phyloP scores from a whole-genome alignment of 129 eudicot species.

The Gnaphalium uliginosum region DNA sequence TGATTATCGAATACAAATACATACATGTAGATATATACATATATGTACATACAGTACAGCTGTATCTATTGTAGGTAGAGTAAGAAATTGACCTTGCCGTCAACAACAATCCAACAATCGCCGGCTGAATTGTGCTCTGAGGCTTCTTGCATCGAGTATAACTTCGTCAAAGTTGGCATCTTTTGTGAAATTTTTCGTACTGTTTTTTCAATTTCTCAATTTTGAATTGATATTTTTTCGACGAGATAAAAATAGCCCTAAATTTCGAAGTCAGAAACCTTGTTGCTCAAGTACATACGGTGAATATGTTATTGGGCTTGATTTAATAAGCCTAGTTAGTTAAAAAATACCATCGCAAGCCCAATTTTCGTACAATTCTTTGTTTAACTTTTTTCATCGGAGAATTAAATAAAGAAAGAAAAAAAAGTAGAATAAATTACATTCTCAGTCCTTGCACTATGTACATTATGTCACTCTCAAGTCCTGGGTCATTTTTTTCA shows the following conservation, averaged over 20 bases:
- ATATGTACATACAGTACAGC: slow-evolving; percentile 2
- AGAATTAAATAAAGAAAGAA: too few relatives aligned
- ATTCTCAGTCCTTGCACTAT: too few relatives aligned
- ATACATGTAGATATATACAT: slow-evolving; percentile 5
- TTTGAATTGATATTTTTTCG: neutral
- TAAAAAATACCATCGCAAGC: too few relatives aligned
- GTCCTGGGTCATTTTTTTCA: too few relatives aligned
- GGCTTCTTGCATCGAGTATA: slow-evolving; percentile 74
- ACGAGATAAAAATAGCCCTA: slow-evolving; percentile 15
- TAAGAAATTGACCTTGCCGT: slow-evolving; percentile 63
- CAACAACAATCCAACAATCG: slow-evolving; percentile 89
- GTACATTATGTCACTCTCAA: too few relatives aligned
- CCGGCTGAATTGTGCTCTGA: slow-evolving; percentile 73
- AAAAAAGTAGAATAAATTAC: too few relatives aligned
- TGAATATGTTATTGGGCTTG: neutral
- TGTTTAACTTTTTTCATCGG: too few relatives aligned
- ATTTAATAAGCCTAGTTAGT: neutral
- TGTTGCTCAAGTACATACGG: slow-evolving; percentile 22
- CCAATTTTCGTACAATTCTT: too few relatives aligned
- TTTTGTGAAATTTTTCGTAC: neutral
- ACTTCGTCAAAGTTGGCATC: slow-evolving; percentile 86
- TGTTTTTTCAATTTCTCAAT: slow-evolving; percentile 17
- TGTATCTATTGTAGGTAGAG: neutral
- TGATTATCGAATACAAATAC: neutral
- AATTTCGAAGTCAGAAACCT: slow-evolving; percentile 6